A percentile compares a stretch with the other conserved stretches of the same genome.
Conservation (phyloP, 2,329 filamentous ascomycete genomes). For the Xylariaceae sp. region DNA sequence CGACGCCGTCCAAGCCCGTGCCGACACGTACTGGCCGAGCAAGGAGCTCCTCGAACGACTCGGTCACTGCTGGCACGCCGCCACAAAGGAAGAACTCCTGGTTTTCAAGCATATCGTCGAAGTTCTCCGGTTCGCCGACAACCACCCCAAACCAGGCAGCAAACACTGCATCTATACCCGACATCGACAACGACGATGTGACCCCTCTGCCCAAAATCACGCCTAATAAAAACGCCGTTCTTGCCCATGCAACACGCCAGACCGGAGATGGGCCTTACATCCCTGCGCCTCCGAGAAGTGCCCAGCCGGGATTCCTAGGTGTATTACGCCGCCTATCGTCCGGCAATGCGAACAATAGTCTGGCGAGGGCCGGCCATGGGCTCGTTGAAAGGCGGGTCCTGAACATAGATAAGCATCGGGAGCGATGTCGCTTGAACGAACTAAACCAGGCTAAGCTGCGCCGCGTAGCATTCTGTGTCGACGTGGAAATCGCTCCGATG, state of each 20-base stretch:
- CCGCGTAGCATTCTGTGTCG: conserved; percentile 90
- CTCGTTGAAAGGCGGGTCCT: conserved; percentile 74
- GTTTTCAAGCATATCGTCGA: conserved; percentile 90
- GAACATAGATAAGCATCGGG: conserved; percentile 76
- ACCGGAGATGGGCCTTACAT: conserved; percentile 63
- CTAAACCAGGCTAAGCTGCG: conserved; percentile 75
- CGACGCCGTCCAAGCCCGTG: conserved; percentile 25
- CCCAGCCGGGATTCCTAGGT: conserved; percentile 68
- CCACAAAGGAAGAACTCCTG: conserved; percentile 68
- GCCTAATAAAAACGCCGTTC: conserved; percentile 52
- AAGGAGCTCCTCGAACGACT: conserved; percentile 30
- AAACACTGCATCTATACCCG: conserved; percentile 19
- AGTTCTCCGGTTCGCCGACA: conserved; percentile 64
- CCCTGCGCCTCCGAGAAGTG: conserved; percentile 66
- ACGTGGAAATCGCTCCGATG: conserved; percentile 91
- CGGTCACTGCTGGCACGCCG: conserved; percentile 25
- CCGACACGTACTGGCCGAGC: conserved; percentile 28
- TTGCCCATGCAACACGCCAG: conserved; percentile 50
- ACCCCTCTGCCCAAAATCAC: conserved; percentile 43
- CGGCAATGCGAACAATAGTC: conserved; percentile 47
- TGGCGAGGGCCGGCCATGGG: conserved; percentile 52
- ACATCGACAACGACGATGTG: conserved; percentile 32
- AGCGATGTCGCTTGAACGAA: conserved; percentile 73
- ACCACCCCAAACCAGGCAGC: conserved; percentile 18
- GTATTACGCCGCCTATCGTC: conserved; percentile 80